Percentiles rank a stretch among this genome's conserved stretches.
Conservation (phyloP, 2,329 filamentous ascomycete genomes). For the Trichoderma hamatum region DNA sequence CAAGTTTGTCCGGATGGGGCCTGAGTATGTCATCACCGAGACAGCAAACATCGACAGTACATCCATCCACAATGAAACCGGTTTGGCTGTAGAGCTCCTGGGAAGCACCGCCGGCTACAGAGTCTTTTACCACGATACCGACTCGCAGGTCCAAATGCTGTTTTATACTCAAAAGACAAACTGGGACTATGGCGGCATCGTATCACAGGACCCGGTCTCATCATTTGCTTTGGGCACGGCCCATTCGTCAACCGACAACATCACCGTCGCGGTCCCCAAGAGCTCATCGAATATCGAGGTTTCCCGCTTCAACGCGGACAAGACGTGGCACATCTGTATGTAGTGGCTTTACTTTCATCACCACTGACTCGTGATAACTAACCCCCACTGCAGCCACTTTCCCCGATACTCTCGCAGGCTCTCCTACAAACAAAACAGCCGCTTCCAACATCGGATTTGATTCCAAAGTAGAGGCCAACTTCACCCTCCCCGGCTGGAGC, state of each 20-base stretch:
- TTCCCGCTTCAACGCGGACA: slow-evolving; percentile 2
- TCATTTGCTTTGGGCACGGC: not conserved
- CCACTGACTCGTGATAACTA: not conserved
- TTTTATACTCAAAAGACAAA: not conserved
- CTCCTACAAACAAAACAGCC: slow-evolving; percentile 10
- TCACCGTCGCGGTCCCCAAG: slow-evolving; percentile 5
- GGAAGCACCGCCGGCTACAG: slow-evolving; percentile 18
- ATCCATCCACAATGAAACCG: slow-evolving; percentile 5
- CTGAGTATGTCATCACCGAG: slow-evolving; percentile 1
- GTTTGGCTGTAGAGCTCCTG: slow-evolving; percentile 17
- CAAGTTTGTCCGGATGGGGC: not conserved
- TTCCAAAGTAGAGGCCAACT: not conserved
- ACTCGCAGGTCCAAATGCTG: slow-evolving; percentile 1
- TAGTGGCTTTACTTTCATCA: not conserved
- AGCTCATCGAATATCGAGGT: slow-evolving; percentile 4
- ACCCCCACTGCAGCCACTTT: not conserved
- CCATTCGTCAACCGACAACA: slow-evolving; percentile 9
- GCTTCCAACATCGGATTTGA: slow-evolving; percentile 1
- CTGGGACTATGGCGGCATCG: slow-evolving; percentile 12
- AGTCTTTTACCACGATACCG: slow-evolving; percentile 12
- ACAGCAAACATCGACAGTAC: not conserved
- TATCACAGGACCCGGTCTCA: slow-evolving; percentile 1
- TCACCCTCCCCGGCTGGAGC: slow-evolving; percentile 4
- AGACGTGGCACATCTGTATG: slow-evolving; percentile 15
- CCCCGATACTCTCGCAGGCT: not conserved